Base-by-base conservation (phyloP, 306 rosid species). In the Quercus suber region DNA sequence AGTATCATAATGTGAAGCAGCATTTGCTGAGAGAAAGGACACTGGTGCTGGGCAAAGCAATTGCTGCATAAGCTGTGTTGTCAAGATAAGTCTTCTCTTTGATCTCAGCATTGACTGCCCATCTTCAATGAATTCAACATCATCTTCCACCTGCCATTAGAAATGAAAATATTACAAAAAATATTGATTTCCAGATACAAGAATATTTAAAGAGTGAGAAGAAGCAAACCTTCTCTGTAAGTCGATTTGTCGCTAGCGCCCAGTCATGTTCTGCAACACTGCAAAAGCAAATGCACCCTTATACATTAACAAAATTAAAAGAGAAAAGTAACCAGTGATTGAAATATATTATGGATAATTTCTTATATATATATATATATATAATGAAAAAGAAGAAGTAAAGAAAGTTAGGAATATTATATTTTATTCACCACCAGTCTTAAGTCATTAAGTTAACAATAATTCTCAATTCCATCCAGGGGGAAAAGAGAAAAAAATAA, bases 31-130 rank as follows among this genome's bases (percentile, higher is more conserved):
- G 60, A 88, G 81, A 64, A 86, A 13, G 28, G 77, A 78, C 37
- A 76, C 51, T 13, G 89, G 87, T 67, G 88, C 76, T 23, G 92
- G 88, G 73, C 76, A 57, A 35, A 88, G 82, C 78, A 88, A 60
- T 53, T 86, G 89, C 85, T 88, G 92, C 84, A 86, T 75, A 37
- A 82, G 74, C 84, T 78, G 82, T 71, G 85, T 82, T 74, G 92
- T 82, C 74, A 55, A 74, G 52, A 82, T 73, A 28, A 88, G 86
- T 83, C 92, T 88, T 82, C 85, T 82, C 84, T 88, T 88, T 27
- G 86, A 73, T 72, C 76, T 85, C 56, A 74, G 74, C 76, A 60
- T 77, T 2, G 59, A 79, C 5, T 20, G 69, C 57, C 79, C 75
- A 75, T 76, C 86, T 74, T 83, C 91, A 58, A 74, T 69, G 71